Base-by-base conservation (phyloP, 768 basidiomycete genomes). In the Rubroboletus satanas region DNA sequence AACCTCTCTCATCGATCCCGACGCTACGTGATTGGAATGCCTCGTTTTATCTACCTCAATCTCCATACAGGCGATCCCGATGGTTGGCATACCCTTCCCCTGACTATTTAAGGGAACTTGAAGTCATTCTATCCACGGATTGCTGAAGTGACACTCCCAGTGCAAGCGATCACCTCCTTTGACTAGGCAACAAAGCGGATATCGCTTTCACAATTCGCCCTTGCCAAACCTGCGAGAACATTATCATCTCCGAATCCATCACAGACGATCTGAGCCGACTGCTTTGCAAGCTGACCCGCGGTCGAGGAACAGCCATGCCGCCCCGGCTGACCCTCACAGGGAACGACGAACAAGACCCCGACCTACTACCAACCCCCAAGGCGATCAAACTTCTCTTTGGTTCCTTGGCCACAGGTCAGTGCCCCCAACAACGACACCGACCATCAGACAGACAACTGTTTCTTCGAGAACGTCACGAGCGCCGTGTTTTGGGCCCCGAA, bases 231-330 rank as follows among this genome's bases (percentile, higher is more conserved):
- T 14, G 77, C 77, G 62, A 62, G 70, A 56, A 42, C 7, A 36
- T 33, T 45, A 7, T n/a, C 15, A 4, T n/a, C 35, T 32, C 42
- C 14, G 10, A n/a, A 51, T 41, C 2, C 35, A 33, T 12, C 35
- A 21, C 7, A 17, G 1, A 12, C 15, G 3, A 18, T 21, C 43
- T n/a, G 3, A 23, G 26, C 39, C n/a, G 31, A 52, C 9, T 15
- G 3, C 39, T 39, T 41, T 17, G 2, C 41, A 52, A 83, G 81
- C 71, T 82, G 15, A 74, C 71, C 5, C 83, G 75, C 62, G 74
- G 81, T n/a, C 62, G 77, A 21, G 80, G 79, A 7, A 77, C 77
- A 10, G 74, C 77, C 0, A 73, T 84, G 4, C 81, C 81, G 8
- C 65, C 84, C 10, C 63, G 69, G 38, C 52, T 83, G 26, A 79